These are phyloP conservation scores for Capsella bursapastoris DNA, from an alignment of 345 rosid species.

Conservation along the genomic window DNA sequence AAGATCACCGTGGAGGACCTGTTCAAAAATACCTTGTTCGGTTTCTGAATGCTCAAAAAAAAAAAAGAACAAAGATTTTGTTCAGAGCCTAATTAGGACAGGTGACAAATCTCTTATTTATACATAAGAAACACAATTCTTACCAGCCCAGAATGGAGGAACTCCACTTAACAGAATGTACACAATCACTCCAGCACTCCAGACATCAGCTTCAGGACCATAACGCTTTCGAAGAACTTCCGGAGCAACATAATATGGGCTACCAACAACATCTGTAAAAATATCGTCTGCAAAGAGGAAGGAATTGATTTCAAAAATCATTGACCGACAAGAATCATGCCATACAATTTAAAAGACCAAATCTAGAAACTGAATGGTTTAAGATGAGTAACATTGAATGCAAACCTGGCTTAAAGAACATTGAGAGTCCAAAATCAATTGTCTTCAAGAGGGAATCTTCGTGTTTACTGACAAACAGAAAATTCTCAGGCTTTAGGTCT, in stretches of 20 bases:
- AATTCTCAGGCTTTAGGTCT: slow-evolving; percentile 91
- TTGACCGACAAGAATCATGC: slow-evolving; percentile 6
- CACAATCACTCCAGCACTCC: slow-evolving; percentile 96
- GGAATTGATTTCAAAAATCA: background rate
- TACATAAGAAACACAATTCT: slow-evolving; percentile 20
- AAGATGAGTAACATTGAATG: background rate
- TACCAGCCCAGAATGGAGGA: slow-evolving; percentile 97
- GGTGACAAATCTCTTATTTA: slow-evolving; percentile 2
- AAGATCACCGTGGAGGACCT: slow-evolving; percentile 83
- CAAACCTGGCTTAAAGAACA: slow-evolving; percentile 86
- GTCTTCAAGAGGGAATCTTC: slow-evolving; percentile 86
- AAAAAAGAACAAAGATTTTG: slow-evolving; percentile 9
- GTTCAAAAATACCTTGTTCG: slow-evolving; percentile 87
- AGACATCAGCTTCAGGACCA: slow-evolving; percentile 90
- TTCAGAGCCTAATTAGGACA: slow-evolving; percentile 12
- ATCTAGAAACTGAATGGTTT: background rate
- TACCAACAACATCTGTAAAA: slow-evolving; percentile 84
- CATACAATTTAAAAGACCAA: slow-evolving; percentile 11
- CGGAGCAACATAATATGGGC: slow-evolving; percentile 95
- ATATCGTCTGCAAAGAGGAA: slow-evolving; percentile 61
- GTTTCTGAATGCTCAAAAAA: slow-evolving; percentile 52
- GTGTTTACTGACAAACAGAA: slow-evolving; percentile 65
- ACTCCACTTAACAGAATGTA: slow-evolving; percentile 89
- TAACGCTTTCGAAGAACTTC: slow-evolving; percentile 77
- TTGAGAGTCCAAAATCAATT: slow-evolving; percentile 85